Percentiles rank a stretch among this genome's conserved stretches.
Conservation (phyloP, 441 rosid genomes). For the Syzygium syzygioides region DNA sequence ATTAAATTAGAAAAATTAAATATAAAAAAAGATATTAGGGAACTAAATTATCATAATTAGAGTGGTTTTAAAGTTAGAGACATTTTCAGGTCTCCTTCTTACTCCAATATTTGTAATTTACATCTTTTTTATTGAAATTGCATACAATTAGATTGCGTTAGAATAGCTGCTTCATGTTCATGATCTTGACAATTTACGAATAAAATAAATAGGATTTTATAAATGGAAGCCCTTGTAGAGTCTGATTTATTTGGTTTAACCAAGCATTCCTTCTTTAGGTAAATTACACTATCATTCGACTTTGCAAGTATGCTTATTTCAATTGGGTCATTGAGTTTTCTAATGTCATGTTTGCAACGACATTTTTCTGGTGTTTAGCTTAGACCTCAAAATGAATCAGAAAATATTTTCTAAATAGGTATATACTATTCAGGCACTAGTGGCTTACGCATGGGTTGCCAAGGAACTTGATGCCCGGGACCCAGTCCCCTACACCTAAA, state of each 20-base stretch:
- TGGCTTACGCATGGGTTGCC: too few relatives aligned
- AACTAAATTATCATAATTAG: neutral
- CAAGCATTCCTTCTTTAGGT: neutral
- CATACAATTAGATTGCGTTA: neutral
- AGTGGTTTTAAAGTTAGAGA: neutral
- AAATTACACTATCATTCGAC: neutral
- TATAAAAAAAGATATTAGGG: neutral
- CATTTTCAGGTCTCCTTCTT: neutral
- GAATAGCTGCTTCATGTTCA: neutral
- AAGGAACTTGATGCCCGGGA: too few relatives aligned
- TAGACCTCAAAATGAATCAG: too few relatives aligned
- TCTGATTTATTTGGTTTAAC: neutral
- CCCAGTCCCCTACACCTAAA: too few relatives aligned
- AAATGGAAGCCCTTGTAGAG: too few relatives aligned
- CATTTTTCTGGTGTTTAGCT: too few relatives aligned
- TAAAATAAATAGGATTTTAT: neutral
- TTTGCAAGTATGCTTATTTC: neutral
- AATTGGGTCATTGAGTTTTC: neutral
- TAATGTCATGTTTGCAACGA: neutral
- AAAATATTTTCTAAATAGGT: too few relatives aligned
- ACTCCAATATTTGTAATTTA: neutral
- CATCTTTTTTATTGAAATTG: neutral
- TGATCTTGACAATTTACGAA: neutral
- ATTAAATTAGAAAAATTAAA: neutral
- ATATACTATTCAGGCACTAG: too few relatives aligned